Percentiles rank a stretch among this genome's conserved stretches.
Conservation (phyloP, 2,329 filamentous ascomycete genomes). For the Botrytis aclada region DNA sequence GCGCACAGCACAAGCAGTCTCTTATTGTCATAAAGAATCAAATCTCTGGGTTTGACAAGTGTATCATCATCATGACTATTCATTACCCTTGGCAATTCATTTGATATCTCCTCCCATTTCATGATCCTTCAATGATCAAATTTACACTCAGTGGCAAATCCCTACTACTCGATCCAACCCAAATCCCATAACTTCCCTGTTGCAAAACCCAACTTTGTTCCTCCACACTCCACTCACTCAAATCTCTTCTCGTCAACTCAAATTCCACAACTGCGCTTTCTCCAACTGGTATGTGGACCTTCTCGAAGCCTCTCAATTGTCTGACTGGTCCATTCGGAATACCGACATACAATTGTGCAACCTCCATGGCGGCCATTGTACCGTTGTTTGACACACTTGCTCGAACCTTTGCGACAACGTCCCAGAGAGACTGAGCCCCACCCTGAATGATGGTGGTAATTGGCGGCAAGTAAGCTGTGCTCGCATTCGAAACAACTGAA, state of each 20-base stretch:
- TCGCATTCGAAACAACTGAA: neutral
- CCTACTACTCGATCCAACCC: constrained; percentile 16
- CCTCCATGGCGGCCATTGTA: constrained; percentile 31
- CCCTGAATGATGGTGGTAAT: constrained; percentile 38
- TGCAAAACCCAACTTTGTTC: constrained; percentile 52
- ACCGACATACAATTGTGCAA: constrained; percentile 35
- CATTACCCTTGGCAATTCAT: neutral
- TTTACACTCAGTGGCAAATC: constrained; percentile 4
- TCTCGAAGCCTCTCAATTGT: constrained; percentile 62
- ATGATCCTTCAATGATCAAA: constrained; percentile 4
- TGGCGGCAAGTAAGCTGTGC: neutral
- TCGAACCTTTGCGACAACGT: constrained; percentile 48
- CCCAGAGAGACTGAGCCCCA: constrained; percentile 54
- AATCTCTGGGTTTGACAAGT: neutral
- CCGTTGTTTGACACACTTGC: constrained; percentile 54
- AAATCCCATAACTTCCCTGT: constrained; percentile 7
- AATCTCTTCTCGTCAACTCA: constrained; percentile 55
- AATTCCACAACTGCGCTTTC: constrained; percentile 47
- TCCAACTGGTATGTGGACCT: constrained; percentile 48
- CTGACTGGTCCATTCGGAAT: constrained; percentile 48
- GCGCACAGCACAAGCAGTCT: neutral
- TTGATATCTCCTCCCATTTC: neutral
- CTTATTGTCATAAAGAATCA: neutral
- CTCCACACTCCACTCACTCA: constrained; percentile 61
- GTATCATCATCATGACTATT: neutral